Base-by-base conservation (phyloP, 2,329 filamentous ascomycete species). In the Aspergillus cejpii region DNA sequence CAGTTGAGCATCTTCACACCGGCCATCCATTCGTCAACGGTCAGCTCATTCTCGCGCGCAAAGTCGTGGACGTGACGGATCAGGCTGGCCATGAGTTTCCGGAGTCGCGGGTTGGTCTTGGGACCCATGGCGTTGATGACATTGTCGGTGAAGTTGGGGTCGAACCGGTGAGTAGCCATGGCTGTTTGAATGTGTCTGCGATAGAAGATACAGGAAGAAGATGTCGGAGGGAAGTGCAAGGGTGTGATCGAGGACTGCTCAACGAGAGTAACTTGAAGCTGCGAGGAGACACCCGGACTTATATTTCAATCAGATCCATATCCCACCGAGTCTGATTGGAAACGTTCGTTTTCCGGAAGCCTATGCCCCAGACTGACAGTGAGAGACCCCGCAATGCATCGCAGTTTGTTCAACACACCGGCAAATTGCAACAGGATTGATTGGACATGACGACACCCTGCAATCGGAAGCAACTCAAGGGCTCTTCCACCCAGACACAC, bases 111-210 rank as follows among this genome's bases (percentile, higher is more conserved):
- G 19, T 75, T 73, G 7, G 81, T 80, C 60, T 86, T 82, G 51
- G 84, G 81, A 43, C 84, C 81, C 72, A 86, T 89, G 51, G 82
- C 77, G 50, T 85, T 76, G 64, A 90, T 78, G 70, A 89, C 84
- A 66, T 81, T 78, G 56, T 84, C 72, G 42, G 86, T 91, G 57
- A 78, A 68, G 48, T 64, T 63, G 39, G 73, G 72, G 51, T 75
- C 68, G 57, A 73, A 65, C 24, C 62, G 56, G 47, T 61, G 59
- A 28, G 55, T 49, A 19, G 61, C 55, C 54, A 64, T 55, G 42
- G 46, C 56, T 48, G 12, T 6, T n/a, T n/a, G n/a, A 27, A 14
- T 37, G 6, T 31, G n/a, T 23, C 36, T 28, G 11, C 37, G 20
- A 14, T 43, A 21, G 24, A 41, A 33, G 36, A 11, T 39, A 11